These are phyloP conservation scores for Kodamaea ohmeri DNA, from an alignment of 1,139 yeast genomes.

Conservation along the genomic window DNA sequence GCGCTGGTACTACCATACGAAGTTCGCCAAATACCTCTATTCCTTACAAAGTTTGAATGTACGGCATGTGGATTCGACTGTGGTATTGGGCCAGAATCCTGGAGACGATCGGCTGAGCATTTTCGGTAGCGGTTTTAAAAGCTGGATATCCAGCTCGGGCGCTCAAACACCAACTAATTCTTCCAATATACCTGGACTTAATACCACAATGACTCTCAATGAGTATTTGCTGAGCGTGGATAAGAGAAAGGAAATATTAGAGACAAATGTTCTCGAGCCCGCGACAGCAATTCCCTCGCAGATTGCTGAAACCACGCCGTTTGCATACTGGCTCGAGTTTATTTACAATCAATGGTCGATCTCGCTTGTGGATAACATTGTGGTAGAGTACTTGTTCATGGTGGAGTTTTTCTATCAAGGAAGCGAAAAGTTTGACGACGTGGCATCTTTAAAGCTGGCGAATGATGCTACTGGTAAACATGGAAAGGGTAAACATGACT, in stretches of 20 bases:
- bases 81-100: constrained; percentile 46
- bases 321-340: constrained; percentile 67
- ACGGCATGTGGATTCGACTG: constrained; percentile 50
- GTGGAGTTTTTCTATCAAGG: constrained; percentile 65
- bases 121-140: constrained; percentile 28
- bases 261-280: constrained; percentile 20
- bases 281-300: constrained; percentile 77
- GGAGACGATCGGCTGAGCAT: constrained; percentile 26
- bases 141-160: constrained; percentile 22
- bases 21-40: constrained; percentile 75
- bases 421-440: constrained; percentile 37
- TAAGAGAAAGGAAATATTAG: constrained; percentile 52
- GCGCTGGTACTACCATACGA: constrained; percentile 85
- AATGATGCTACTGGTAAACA: constrained; percentile 10
- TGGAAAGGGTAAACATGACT: constrained; percentile 40
- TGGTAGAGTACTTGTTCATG: constrained; percentile 74
- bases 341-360: constrained; percentile 71
- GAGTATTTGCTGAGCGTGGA: constrained; percentile 58
- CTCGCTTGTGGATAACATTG: constrained; percentile 73
- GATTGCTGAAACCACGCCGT: constrained; percentile 75
- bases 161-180: background rate
- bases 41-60: constrained; percentile 65
- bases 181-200: background rate
- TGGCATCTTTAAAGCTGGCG: constrained; percentile 42
- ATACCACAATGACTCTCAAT: constrained; percentile 16